A percentile compares a stretch with the other conserved stretches of the same genome.
Conservation (phyloP, 345 rosid genomes). For the Chamaenerion angustifolium region DNA sequence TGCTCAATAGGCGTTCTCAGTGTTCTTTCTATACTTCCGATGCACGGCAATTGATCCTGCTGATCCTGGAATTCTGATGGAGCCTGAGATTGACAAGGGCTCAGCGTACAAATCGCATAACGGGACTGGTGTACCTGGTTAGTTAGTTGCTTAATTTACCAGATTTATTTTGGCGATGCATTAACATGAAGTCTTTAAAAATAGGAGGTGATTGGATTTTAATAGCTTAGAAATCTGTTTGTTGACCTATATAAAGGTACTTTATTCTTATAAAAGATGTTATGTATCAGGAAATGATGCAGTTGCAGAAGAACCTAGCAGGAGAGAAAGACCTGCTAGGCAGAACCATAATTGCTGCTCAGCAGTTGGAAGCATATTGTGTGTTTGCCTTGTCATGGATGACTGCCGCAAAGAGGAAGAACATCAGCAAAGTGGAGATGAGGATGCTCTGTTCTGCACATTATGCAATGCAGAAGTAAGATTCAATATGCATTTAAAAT, state of each 20-base stretch:
- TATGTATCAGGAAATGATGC: slow-evolving; percentile 35
- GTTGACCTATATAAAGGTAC: background rate
- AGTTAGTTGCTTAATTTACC: slow-evolving; percentile 4
- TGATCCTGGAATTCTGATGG: slow-evolving; percentile 67
- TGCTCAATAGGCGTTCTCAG: slow-evolving; percentile 44
- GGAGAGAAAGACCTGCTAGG: slow-evolving; percentile 25
- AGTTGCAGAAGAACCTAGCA: slow-evolving; percentile 38
- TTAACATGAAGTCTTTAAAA: background rate
- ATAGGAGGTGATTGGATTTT: background rate
- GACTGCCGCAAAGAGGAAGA: slow-evolving; percentile 68
- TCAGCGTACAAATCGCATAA: slow-evolving; percentile 45
- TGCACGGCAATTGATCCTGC: slow-evolving; percentile 93
- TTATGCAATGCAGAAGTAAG: slow-evolving; percentile 86
- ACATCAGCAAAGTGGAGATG: slow-evolving; percentile 32
- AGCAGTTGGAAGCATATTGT: slow-evolving; percentile 36
- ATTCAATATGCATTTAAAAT: background rate
- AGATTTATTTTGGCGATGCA: background rate
- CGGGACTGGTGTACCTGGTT: slow-evolving; percentile 32
- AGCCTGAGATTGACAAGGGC: slow-evolving; percentile 28
- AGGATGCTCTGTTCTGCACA: slow-evolving; percentile 76
- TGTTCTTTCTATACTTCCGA: slow-evolving; percentile 62
- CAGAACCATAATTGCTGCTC: slow-evolving; percentile 35
- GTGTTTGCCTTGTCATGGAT: slow-evolving; percentile 43
- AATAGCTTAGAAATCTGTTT: background rate
- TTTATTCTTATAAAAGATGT: background rate